Evolutionary conservation across 805 yeast genomes (phyloP).

Genomic region (Metschnikowia aberdeeniae): DNA sequence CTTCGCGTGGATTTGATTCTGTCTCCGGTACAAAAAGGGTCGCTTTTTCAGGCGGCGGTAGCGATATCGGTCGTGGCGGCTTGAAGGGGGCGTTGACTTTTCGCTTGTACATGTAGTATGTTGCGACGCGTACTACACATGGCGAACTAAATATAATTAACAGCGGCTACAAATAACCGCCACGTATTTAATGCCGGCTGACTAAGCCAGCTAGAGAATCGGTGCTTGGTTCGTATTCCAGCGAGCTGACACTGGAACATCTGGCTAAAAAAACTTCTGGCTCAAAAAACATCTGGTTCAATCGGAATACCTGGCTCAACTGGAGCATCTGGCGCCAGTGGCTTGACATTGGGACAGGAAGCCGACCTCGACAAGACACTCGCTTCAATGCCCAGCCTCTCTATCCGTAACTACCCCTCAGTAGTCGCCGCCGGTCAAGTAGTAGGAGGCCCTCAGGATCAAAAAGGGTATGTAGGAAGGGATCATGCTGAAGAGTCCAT

Average conservation of each 20-base stretch:
- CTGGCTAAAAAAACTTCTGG: no score
- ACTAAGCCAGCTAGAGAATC: no score
- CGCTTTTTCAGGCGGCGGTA: neutral
- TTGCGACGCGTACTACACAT: neutral
- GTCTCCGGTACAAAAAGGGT: conserved; percentile 6
- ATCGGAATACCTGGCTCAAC: no score
- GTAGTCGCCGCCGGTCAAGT: conserved; percentile 28
- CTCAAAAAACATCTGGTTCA: no score
- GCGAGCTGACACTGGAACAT: no score
- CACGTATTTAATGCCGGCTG: no score
- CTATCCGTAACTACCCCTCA: neutral
- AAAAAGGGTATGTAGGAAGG: conserved; percentile 28
- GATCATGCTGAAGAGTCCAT: conserved; percentile 17
- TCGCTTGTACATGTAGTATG: conserved; percentile 17
- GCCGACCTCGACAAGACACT: no score
- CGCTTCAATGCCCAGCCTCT: no score
- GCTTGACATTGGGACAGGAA: neutral
- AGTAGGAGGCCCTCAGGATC: conserved; percentile 31
- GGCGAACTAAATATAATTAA: no score
- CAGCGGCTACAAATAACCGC: no score
- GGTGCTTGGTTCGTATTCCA: neutral
- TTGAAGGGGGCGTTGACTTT: conserved; percentile 46
- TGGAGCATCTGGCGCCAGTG: neutral
- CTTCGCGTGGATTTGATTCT: neutral
- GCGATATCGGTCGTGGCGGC: conserved; percentile 38